Base-by-base conservation (phyloP, 2,329 filamentous ascomycete species). In the Trichoderma endophyticum region DNA sequence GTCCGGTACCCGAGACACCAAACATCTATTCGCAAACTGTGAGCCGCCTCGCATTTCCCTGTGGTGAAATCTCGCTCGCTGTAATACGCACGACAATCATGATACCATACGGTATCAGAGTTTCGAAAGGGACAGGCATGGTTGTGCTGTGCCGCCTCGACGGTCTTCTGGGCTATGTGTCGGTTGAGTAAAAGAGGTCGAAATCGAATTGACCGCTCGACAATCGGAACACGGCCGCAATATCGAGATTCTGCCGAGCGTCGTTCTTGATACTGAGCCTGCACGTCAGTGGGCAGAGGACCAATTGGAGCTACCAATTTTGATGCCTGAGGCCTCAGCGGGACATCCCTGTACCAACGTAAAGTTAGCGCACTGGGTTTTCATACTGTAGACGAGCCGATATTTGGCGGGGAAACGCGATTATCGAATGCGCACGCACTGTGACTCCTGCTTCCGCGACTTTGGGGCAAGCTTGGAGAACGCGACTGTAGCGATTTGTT, bases 81-180 rank as follows among this genome's bases (percentile, higher is more conserved):
- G 8, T 62, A 65, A 26, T 8, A 80, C 87, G 81, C 85, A 91
- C 89, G 78, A 81, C 84, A 77, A 88, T 80, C 80, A 91, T 88
- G 84, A 91, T 90, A 81, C 83, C 89, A 81, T 90, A 91, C 57
- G 89, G 89, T 81, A 91, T 84, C 75, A 91, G 79, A 64, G 88
- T 83, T 81, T 91, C 89, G 82, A 90, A 91, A 62, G 89, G 89
- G 75, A 91, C 82, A 73, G 87, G 87, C 89, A 91, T 91, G 73
- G 70, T 77, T 77, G 76, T 72, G 74, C 68, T 69, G 75, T 66
- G 80, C 79, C 80, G 77, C 78, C 74, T 74, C 68, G 73, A 79
- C 78, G 79, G 80, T 76, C 79, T 79, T 74, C 21, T 18, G 28
- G 54, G 71, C 24, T 51, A 30, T 24, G 14, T 18, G 18, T 11